These are phyloP conservation scores for Boletellus ananiceps DNA, from an alignment of 768 basidiomycete genomes.

Conservation along the genomic window DNA sequence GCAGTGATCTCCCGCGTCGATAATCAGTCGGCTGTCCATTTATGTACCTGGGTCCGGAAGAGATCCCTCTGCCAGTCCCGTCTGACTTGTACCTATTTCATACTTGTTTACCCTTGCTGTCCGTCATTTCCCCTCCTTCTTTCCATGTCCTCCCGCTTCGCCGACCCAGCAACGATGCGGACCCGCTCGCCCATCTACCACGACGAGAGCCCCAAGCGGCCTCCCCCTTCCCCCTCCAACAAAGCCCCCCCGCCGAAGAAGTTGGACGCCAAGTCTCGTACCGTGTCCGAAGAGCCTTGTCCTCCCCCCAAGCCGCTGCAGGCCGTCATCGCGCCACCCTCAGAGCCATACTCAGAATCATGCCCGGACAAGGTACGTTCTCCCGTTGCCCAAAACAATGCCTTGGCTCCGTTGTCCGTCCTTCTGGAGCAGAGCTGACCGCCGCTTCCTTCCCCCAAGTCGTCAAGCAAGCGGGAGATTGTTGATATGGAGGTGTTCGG, in stretches of 20 bases:
- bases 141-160: constrained; percentile 28
- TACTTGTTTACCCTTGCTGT: constrained; percentile 11
- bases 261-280: constrained; percentile 28
- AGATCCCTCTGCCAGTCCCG: constrained; percentile 14
- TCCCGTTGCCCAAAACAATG: background rate
- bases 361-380: constrained; percentile 27
- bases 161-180: constrained; percentile 25
- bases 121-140: constrained; percentile 1
- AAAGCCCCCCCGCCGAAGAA: constrained; percentile 30
- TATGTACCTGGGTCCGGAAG: constrained; percentile 27
- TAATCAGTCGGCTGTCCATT: constrained; percentile 30
- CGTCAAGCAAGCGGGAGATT: constrained; percentile 27
- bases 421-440: constrained; percentile 7
- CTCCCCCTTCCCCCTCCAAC: constrained; percentile 31
- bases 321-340: background rate
- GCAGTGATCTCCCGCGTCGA: constrained; percentile 27
- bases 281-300: constrained; percentile 27
- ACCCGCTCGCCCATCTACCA: constrained; percentile 28
- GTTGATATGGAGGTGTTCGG: constrained; percentile 79
- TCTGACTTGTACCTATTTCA: constrained; percentile 30
- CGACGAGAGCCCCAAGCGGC: constrained; percentile 28
- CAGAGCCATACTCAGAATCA: constrained; percentile 18
- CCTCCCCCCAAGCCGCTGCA: constrained; percentile 7
- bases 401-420: background rate
- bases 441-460: constrained; percentile 3